These are phyloP conservation scores for Gnaphalium uliginosum DNA, from an alignment of 129 eudicot species.

Conservation along the genomic window DNA sequence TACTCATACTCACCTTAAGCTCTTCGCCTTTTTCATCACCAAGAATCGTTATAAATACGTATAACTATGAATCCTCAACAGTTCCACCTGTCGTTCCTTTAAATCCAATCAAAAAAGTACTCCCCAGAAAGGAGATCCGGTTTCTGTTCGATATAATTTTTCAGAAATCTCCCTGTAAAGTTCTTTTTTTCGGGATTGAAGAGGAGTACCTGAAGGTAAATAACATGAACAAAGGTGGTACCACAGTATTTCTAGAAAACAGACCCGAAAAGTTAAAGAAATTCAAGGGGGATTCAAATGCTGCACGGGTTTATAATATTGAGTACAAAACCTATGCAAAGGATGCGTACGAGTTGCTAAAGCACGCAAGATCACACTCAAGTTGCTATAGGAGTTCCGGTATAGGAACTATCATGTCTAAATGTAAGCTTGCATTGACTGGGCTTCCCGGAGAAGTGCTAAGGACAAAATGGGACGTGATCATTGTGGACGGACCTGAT, in stretches of 20 bases:
- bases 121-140: conserved; percentile 47
- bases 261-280: conserved; percentile 36
- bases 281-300: conserved; percentile 6
- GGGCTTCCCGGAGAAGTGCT: conserved; percentile 59
- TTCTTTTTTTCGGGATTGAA: conserved; percentile 73
- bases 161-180: conserved; percentile 63
- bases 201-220: conserved; percentile 49
- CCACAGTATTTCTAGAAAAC: conserved; percentile 63
- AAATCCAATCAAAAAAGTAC: conserved; percentile 11
- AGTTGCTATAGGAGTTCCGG: conserved; percentile 40
- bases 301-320: conserved; percentile 39
- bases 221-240: conserved; percentile 50
- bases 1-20: conserved; percentile 43
- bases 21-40: conserved; percentile 41
- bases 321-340: conserved; percentile 58
- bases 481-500: conserved; percentile 81
- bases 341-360: conserved; percentile 69
- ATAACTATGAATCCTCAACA: conserved; percentile 7
- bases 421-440: conserved; percentile 56
- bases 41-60: conserved; percentile 15
- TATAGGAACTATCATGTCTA: conserved; percentile 26
- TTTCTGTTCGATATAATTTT: conserved; percentile 52
- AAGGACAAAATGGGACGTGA: conserved; percentile 68
- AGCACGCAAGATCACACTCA: conserved; percentile 53
- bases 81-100: conserved; percentile 3